Base-by-base conservation (phyloP, 768 basidiomycete species). In the Hygrophoropsis aurantiaca region DNA sequence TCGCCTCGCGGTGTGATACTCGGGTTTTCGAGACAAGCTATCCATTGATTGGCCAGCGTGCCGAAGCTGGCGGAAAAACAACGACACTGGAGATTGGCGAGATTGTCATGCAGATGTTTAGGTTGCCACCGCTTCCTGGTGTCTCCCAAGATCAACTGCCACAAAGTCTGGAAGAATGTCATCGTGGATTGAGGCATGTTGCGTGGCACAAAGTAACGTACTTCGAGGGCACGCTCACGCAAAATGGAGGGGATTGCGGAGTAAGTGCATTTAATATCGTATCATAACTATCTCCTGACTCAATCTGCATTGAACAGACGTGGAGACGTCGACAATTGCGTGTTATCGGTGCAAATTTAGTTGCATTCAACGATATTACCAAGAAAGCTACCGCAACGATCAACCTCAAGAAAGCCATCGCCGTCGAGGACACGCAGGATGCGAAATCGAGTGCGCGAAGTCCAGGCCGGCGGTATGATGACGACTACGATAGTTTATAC, bases 121-220 rank as follows among this genome's bases (percentile, higher is more conserved):
- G 93, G 59, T 70, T 98, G 10, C 94, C 94, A 0, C 82, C 94
- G 3, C 65, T 97, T 38, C 87, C 90, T n/a, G 91, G 92, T 15
- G 72, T 97, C 18, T 68, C 81, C 27, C 76, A 81, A 16, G 82
- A 85, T 36, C 79, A 90, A 51, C 73, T 97, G 16, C 94, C 95
- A 11, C 87, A 94, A 65, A 93, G 90, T 58, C 72, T 97, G 56
- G 94, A 97, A 45, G 95, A 97, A 59, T 94, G 91, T 57, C 78
- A 86, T 56, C 81, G 90, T 11, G 94, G 95, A 1, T 71, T 98
- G 53, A 74, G 90, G 49, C 87, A 94, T 58, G 84, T 92, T 46
- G 85, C 87, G 30, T 97, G 93, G 94, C 93, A 95, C 60, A 94
- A 94, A 70, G 80, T 87, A 54, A 90, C 92, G 18, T 94, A 95